Conservation (phyloP, 2,329 filamentous ascomycete species). For the Harringtonia aguacate region DNA sequence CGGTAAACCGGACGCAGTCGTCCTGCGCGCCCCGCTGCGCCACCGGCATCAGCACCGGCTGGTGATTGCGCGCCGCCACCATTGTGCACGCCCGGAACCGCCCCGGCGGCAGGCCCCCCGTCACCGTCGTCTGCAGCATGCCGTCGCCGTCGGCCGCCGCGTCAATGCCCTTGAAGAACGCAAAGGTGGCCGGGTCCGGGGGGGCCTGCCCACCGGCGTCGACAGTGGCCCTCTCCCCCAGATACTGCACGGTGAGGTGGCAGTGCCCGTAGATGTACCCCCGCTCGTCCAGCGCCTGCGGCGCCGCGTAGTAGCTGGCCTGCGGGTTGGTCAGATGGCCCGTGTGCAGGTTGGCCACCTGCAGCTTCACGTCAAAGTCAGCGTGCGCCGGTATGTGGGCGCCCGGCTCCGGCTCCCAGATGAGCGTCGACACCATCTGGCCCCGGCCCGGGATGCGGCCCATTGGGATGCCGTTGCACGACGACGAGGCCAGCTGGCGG, state of each 20-base stretch:
- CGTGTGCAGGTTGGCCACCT: constrained; percentile 36
- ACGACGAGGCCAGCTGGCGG: constrained; percentile 34
- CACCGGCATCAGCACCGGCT: constrained; percentile 47
- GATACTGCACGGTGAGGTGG: constrained; percentile 37
- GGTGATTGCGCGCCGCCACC: constrained; percentile 39
- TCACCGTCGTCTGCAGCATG: constrained; percentile 30
- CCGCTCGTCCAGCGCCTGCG: constrained; percentile 34
- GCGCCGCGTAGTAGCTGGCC: constrained; percentile 42
- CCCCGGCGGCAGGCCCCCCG: constrained; percentile 34
- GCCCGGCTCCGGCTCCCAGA: constrained; percentile 32
- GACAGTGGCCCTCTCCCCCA: constrained; percentile 20
- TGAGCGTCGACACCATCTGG: constrained; percentile 45
- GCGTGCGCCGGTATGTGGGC: constrained; percentile 25
- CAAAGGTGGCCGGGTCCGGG: constrained; percentile 29
- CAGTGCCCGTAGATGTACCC: constrained; percentile 31
- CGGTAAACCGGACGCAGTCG: constrained; percentile 35
- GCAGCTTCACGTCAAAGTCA: constrained; percentile 36
- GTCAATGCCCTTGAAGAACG: constrained; percentile 49
- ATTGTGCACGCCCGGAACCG: constrained; percentile 41
- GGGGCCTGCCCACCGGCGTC: constrained; percentile 24
- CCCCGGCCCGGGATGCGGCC: constrained; percentile 38
- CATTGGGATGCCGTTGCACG: constrained; percentile 50
- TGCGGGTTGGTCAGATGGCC: constrained; percentile 44
- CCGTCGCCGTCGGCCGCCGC: constrained; percentile 36
- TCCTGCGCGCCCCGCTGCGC: constrained; percentile 43